Evolutionary conservation across 2,329 filamentous ascomycete species (phyloP), one percentile per base, ranked within the genome.

Genomic region (Sordariomycetes sp.): DNA sequence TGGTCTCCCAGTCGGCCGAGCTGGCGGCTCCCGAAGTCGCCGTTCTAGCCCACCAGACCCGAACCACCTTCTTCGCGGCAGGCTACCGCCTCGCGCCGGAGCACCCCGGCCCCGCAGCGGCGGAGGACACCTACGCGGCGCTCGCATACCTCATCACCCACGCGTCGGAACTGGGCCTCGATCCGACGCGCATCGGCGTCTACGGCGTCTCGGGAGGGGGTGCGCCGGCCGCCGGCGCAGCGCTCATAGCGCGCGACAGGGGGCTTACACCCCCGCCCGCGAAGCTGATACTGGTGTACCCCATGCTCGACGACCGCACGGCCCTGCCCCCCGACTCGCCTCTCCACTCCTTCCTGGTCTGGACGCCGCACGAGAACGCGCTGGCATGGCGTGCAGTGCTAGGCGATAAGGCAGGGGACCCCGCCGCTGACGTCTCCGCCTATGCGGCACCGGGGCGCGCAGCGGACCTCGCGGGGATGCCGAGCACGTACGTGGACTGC

Each of bases 31-130:
- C 60, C 3, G 34, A 64, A 4, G 60, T 72, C 36, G 60, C 67
- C 22, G 57, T 59, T 5, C 62, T 66, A 42, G 69, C 68, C 2
- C 53, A 58, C 3, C 55, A 57, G 4, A 64, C 66, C 4, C 66
- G 68, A 1, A 63, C 74, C 13, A 67, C 67, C 4, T 63, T 72
- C 48, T 65, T 72, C 50, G 64, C 65, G 1, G 65, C 74, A 24
- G 72, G 74, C 15, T 76, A 75, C 62, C 67, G 74, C 2, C 65
- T 74, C 3, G 70, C 74, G 4, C 74, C 74, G 1, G 74, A 76
- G 61, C 59, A 71, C 52, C 67, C 65, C 2, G 68, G 68, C 13
- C 71, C 72, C 0, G 61, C 62, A 0, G 69, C 65, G 0, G 61
- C 70, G 0, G 66, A 70, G 50, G 73, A 76, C 58, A 65, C 64